These are phyloP conservation scores for Apiotrichum akiyoshidainum DNA, from an alignment of 1,284 basidiomycete species.

Conservation along the genomic window DNA sequence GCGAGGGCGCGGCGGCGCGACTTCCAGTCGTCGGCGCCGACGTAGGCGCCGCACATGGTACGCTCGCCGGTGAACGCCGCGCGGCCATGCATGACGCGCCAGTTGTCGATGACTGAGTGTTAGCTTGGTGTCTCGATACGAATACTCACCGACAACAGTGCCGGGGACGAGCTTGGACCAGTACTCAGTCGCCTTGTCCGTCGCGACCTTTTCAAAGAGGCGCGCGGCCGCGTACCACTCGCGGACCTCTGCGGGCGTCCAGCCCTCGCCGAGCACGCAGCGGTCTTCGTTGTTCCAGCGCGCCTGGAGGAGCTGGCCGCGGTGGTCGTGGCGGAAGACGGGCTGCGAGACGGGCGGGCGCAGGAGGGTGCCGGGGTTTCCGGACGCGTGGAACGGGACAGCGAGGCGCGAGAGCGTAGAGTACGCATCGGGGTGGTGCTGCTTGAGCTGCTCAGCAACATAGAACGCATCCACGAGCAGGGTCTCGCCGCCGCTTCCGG, in stretches of 20 bases:
- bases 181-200: conserved; percentile 77
- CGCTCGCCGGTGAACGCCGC: conserved; percentile 82
- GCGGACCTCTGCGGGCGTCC: conserved; percentile 60
- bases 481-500: conserved; percentile 78
- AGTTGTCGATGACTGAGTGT: conserved; percentile 78
- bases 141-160: conserved; percentile 75
- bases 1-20: conserved; percentile 68
- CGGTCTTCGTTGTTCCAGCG: conserved; percentile 96
- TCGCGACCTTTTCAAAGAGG: conserved; percentile 72
- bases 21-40: conserved; percentile 83
- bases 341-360: conserved; percentile 60
- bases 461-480: conserved; percentile 94
- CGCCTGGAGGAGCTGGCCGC: conserved; percentile 68
- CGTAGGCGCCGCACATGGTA: conserved; percentile 92
- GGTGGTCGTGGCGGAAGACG: conserved; percentile 61
- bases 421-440: conserved; percentile 71
- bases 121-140: no score
- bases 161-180: conserved; percentile 86
- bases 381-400: conserved; percentile 83
- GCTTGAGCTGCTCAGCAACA: conserved; percentile 72
- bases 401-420: conserved; percentile 65
- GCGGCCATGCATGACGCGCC: conserved; percentile 89
- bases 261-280: conserved; percentile 66
- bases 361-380: conserved; percentile 65
- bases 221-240: conserved; percentile 82